phyloP scores from a whole-genome alignment of 73 alveolate species.

The Tetrahymena elliotti region DNA sequence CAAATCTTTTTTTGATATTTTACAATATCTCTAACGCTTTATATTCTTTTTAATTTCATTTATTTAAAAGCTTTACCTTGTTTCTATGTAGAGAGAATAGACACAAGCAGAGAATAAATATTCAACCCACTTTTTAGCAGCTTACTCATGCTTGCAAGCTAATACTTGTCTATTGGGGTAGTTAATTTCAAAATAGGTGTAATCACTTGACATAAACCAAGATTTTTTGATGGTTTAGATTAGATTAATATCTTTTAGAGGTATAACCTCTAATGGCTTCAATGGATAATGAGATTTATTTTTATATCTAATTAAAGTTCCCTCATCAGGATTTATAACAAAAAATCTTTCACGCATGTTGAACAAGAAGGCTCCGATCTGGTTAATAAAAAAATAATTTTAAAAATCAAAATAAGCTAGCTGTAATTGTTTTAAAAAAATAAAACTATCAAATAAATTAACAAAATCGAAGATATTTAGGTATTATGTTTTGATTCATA shows the following conservation, averaged over 20 bases:
- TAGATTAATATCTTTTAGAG: constrained; percentile 12
- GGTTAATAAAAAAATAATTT: neutral
- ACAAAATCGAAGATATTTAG: no score
- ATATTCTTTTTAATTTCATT: no score
- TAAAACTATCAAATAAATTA: no score
- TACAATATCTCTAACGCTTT: no score
- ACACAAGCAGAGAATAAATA: constrained; percentile 23
- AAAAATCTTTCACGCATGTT: constrained; percentile 26
- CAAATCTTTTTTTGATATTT: no score
- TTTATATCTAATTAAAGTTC: constrained; percentile 26
- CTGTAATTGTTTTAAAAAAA: no score
- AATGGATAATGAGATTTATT: constrained; percentile 12
- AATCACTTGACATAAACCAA: constrained; percentile 12
- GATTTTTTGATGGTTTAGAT: constrained; percentile 4
- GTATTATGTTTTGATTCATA: no score
- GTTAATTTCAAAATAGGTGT: constrained; percentile 13
- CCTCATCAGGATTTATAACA: constrained; percentile 40
- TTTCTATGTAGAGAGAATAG: constrained; percentile 5
- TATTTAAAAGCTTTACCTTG: no score
- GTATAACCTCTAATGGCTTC: constrained; percentile 37
- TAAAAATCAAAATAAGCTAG: neutral
- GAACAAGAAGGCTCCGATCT: constrained; percentile 22
- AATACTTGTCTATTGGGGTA: constrained; percentile 13
- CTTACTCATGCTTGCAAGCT: constrained; percentile 35
- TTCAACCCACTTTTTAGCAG: constrained; percentile 35